phyloP scores from a whole-genome alignment of 208 protist genomes.

The Trypanosoma avium region DNA sequence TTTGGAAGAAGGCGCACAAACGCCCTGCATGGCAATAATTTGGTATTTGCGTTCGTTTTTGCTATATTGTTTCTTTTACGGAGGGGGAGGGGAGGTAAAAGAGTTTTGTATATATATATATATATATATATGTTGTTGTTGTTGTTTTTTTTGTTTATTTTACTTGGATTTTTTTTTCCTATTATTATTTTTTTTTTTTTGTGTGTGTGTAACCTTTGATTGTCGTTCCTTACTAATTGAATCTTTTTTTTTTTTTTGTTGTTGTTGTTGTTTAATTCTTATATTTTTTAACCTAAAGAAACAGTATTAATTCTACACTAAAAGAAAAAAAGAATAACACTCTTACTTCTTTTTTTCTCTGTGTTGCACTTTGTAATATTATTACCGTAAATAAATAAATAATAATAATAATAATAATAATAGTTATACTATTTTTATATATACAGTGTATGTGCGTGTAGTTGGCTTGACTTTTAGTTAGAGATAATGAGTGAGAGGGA shows the following conservation, averaged over 20 bases:
- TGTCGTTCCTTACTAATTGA: slow-evolving; percentile 1
- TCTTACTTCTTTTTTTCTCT: too few relatives aligned
- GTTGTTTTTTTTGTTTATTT: not conserved
- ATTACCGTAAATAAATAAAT: too few relatives aligned
- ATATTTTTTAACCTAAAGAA: not conserved
- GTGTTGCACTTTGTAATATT: too few relatives aligned
- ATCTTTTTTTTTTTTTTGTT: slow-evolving; percentile 15
- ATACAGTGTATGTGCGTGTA: too few relatives aligned
- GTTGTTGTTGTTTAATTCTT: not conserved
- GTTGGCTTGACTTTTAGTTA: too few relatives aligned
- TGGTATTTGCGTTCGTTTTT: not conserved
- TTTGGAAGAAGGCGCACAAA: not conserved
- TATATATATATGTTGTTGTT: slow-evolving; percentile 7
- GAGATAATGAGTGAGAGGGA: too few relatives aligned
- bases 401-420: too few relatives aligned
- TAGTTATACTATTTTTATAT: too few relatives aligned
- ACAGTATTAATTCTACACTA: slow-evolving; percentile 6
- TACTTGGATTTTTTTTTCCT: not conserved
- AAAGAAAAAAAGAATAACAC: slow-evolving; percentile 20
- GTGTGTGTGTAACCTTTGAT: not conserved
- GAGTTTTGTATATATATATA: slow-evolving; percentile 23
- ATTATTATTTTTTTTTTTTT: slow-evolving; percentile 3
- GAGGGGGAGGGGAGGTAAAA: too few relatives aligned
- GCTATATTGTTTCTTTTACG: not conserved
- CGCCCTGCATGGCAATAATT: not conserved